These are phyloP conservation scores for Russula griseocarnosa DNA, from an alignment of 768 basidiomycete genomes.

Conservation along the genomic window DNA sequence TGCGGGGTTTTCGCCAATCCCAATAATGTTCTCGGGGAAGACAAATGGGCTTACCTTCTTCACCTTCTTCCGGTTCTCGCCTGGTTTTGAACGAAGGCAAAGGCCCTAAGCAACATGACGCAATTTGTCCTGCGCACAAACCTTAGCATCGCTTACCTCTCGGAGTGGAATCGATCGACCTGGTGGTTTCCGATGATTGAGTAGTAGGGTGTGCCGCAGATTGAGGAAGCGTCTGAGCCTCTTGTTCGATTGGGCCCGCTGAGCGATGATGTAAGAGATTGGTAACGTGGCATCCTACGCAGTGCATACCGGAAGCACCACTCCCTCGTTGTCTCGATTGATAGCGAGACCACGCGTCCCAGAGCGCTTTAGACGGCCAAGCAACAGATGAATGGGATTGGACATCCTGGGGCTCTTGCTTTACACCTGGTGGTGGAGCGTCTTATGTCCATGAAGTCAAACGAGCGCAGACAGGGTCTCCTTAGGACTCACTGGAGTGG, in stretches of 20 bases:
- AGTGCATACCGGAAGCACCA: neutral
- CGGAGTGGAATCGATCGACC: neutral
- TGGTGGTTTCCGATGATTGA: conserved; percentile 7
- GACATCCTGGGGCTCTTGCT: conserved; percentile 8
- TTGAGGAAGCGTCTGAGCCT: neutral
- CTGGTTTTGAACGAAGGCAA: conserved; percentile 8
- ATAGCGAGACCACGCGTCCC: conserved; percentile 15
- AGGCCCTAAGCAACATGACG: neutral
- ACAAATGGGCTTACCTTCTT: conserved; percentile 16
- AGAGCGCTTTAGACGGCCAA: conserved; percentile 8
- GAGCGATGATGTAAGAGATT: neutral
- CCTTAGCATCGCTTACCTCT: conserved; percentile 13
- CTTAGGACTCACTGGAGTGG: neutral
- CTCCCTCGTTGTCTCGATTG: neutral
- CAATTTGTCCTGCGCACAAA: neutral
- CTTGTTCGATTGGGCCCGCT: conserved; percentile 1
- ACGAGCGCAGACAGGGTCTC: neutral
- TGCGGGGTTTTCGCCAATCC: neutral
- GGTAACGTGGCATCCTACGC: neutral
- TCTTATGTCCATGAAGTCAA: conserved; percentile 9
- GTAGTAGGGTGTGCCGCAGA: neutral
- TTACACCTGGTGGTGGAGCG: conserved; percentile 4
- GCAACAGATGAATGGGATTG: neutral
- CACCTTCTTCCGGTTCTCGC: neutral
- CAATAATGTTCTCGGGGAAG: neutral